A percentile compares a stretch with the other conserved stretches of the same genome.
These are phyloP conservation scores for Hyphochytrium catenoides DNA, from an alignment of 352 stramenopile genomes.

Conservation along the genomic window DNA sequence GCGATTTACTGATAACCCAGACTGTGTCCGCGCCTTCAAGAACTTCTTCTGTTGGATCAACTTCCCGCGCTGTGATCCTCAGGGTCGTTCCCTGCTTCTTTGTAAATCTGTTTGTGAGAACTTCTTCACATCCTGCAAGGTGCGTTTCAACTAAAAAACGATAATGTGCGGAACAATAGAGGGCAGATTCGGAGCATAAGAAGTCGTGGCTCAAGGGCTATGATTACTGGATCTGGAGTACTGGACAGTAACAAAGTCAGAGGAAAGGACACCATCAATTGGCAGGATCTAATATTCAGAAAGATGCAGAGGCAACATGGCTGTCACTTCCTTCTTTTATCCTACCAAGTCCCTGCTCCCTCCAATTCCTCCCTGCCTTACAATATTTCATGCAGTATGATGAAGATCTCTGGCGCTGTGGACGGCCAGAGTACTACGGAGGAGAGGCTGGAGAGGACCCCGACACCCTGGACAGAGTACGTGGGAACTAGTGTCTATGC, in stretches of 20 bases:
- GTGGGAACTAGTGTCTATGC: conserved; percentile 21
- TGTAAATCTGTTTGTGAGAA: conserved; percentile 72
- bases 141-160: too few relatives aligned
- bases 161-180: too few relatives aligned
- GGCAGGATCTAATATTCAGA: too few relatives aligned
- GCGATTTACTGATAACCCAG: conserved; percentile 51
- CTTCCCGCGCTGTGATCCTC: conserved; percentile 65
- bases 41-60: conserved; percentile 75
- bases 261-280: too few relatives aligned
- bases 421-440: conserved; percentile 38
- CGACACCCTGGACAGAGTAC: conserved; percentile 5
- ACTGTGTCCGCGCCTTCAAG: conserved; percentile 65
- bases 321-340: too few relatives aligned
- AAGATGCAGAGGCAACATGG: too few relatives aligned
- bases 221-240: too few relatives aligned
- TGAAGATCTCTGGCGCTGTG: conserved; percentile 61
- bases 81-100: conserved; percentile 41
- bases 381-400: conserved; percentile 16
- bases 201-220: too few relatives aligned
- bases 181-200: too few relatives aligned
- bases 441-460: conserved; percentile 21
- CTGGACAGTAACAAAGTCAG: too few relatives aligned
- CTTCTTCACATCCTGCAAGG: conserved; percentile 47
- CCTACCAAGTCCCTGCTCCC: too few relatives aligned
- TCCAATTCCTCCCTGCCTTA: background rate